phyloP scores from a whole-genome alignment of 1,139 yeast genomes.

The Chernovozyma aurita region DNA sequence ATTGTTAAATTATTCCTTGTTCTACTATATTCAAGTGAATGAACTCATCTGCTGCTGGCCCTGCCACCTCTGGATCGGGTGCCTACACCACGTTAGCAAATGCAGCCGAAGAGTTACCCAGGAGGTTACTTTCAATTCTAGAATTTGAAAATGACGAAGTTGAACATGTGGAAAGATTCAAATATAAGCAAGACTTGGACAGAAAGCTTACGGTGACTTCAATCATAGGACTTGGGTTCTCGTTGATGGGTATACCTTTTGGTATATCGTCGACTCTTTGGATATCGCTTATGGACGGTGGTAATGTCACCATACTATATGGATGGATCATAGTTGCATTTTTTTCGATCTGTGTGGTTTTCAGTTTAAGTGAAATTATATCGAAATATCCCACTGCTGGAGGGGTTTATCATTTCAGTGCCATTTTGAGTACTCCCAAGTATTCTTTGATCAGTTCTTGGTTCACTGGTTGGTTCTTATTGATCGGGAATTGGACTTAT shows the following conservation, averaged over 20 bases:
- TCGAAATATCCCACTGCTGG: slow-evolving; percentile 75
- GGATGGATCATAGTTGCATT: slow-evolving; percentile 67
- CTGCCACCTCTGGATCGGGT: too few relatives aligned
- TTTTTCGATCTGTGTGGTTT: slow-evolving; percentile 57
- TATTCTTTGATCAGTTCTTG: slow-evolving; percentile 58
- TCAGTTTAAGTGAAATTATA: slow-evolving; percentile 66
- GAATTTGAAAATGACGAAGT: slow-evolving; percentile 3
- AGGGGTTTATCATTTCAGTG: slow-evolving; percentile 72
- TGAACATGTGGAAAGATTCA: slow-evolving; percentile 64
- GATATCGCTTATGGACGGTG: slow-evolving; percentile 68
- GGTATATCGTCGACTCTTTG: slow-evolving; percentile 70
- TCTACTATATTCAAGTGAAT: too few relatives aligned
- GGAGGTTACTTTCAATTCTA: slow-evolving; percentile 1
- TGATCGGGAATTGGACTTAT: slow-evolving; percentile 75
- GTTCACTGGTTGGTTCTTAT: slow-evolving; percentile 73
- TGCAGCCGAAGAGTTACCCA: background rate
- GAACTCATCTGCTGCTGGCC: too few relatives aligned
- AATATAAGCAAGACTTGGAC: slow-evolving; percentile 64
- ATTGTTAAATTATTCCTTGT: too few relatives aligned
- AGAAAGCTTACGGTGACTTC: slow-evolving; percentile 63
- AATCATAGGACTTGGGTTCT: slow-evolving; percentile 69
- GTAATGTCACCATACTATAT: slow-evolving; percentile 64
- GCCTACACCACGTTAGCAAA: background rate
- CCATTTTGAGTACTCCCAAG: slow-evolving; percentile 56
- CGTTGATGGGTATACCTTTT: slow-evolving; percentile 75